Evolutionary conservation across 306 rosid species (phyloP).

Genomic region (Begonia loranthoides): DNA sequence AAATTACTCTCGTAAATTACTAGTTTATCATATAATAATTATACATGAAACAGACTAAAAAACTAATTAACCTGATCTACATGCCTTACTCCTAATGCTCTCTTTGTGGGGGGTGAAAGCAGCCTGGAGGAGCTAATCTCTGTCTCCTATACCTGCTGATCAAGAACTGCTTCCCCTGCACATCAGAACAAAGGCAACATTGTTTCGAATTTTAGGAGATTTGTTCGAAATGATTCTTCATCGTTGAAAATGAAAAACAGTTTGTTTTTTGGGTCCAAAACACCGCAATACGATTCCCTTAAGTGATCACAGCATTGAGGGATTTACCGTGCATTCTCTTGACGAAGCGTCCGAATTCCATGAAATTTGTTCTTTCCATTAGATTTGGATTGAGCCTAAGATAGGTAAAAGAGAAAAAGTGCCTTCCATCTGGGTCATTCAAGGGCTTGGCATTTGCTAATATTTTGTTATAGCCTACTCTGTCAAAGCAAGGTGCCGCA

Average conservation of each 20-base stretch:
- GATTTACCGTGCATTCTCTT: constrained; percentile 90
- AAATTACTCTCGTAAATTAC: too few species aligned
- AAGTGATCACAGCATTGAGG: too few species aligned
- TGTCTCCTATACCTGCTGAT: constrained; percentile 19
- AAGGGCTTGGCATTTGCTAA: constrained; percentile 71
- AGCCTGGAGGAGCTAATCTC: too few species aligned
- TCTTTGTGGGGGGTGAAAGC: too few species aligned
- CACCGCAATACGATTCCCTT: neutral
- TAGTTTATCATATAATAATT: too few species aligned
- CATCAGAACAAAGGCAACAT: neutral
- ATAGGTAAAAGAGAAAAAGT: constrained; percentile 65
- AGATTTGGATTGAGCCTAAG: constrained; percentile 69
- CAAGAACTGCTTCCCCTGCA: constrained; percentile 38
- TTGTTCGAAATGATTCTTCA: too few species aligned
- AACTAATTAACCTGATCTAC: too few species aligned
- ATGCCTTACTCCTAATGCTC: too few species aligned
- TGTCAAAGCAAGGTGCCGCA: constrained; percentile 56
- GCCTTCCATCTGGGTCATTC: constrained; percentile 79
- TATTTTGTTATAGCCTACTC: constrained; percentile 62
- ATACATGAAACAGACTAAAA: too few species aligned
- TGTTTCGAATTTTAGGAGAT: neutral
- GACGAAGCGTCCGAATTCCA: constrained; percentile 77
- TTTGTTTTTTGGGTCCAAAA: too few species aligned
- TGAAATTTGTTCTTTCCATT: constrained; percentile 63
- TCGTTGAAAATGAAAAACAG: too few species aligned